Evolutionary conservation across 1,284 basidiomycete species (phyloP), one percentile per base, ranked within the genome.

Genomic region (Cutaneotrichosporon spelunceum): DNA sequence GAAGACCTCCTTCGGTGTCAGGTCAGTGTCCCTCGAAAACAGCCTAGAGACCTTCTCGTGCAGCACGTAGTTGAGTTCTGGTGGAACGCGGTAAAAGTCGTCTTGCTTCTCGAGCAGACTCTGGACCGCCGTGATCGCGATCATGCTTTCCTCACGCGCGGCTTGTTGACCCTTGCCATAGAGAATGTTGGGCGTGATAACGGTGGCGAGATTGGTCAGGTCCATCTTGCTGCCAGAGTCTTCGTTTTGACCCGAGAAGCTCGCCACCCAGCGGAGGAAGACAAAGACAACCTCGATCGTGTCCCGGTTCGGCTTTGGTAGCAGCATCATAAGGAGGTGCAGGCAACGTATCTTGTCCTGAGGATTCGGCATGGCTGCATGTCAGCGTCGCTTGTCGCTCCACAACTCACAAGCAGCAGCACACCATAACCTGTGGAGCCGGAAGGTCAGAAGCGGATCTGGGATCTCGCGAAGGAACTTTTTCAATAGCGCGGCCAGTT

Each of bases 151-250:
- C 78, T 97, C 93, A 64, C 89, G 87, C 50, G 90, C 87, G 3
- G 91, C 88, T 74, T 97, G 91, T 64, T 87, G 85, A 39, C 89
- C 88, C 66, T 91, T 87, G 34, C 93, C 88, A 70, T 86, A 86
- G 68, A 99, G 85, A 68, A 99, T 96, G 71, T 92, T 97, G 8
- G 96, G 96, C 70, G 90, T 90, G 68, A 99, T 93, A 75, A 99
- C 96, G 14, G 93, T 97, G n/a, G 95, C 93, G 66, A 99, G 83
- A 76, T 99, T 99, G 36, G 85, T 85, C 55, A 98, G 82, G 78
- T 99, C 95, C 95, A 99, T 99, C 81, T 95, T 95, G 81, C 91
- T 94, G 42, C 95, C 95, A 0, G 95, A 98, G 77, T 95, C 93
- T 72, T 96, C 94, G 72, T 95, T 94, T 75, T 99, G 95, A 79